Conservation (phyloP, 2,329 filamentous ascomycete species). For the Fusarium nisikadoi region DNA sequence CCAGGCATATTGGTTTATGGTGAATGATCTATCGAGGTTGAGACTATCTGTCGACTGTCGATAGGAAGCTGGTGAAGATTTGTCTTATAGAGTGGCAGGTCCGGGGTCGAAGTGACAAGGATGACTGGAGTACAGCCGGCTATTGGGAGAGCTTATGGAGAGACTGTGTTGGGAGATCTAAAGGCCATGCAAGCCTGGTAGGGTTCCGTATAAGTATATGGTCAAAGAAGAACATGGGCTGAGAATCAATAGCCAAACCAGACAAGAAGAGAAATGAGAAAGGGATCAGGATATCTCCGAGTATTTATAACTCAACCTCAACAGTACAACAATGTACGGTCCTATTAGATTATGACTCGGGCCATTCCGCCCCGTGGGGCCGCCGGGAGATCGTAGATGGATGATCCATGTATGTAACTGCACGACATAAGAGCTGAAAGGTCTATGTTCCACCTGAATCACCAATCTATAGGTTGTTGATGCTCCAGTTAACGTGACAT, state of each 20-base stretch:
- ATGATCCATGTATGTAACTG: conserved; percentile 35
- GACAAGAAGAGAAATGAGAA: neutral
- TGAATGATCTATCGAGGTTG: neutral
- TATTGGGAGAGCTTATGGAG: neutral
- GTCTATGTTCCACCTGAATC: conserved; percentile 15
- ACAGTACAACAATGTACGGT: neutral
- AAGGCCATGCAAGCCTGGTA: neutral
- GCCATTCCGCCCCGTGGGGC: conserved; percentile 14
- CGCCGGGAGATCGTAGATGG: conserved; percentile 29
- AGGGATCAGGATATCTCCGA: neutral
- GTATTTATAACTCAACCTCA: conserved; percentile 28
- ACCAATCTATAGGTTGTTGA: conserved; percentile 9
- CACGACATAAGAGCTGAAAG: conserved; percentile 30
- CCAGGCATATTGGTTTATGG: conserved; percentile 8
- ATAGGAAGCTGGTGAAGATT: neutral
- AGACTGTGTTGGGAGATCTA: neutral
- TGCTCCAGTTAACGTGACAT: conserved; percentile 1
- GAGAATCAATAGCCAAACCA: neutral
- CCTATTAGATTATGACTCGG: neutral
- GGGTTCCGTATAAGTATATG: neutral
- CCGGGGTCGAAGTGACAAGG: conserved; percentile 4
- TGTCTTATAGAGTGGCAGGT: neutral
- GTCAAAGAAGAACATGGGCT: neutral
- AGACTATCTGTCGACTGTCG: neutral
- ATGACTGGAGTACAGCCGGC: neutral